A percentile compares a stretch with the other conserved stretches of the same genome.
These are phyloP conservation scores for Achaetomiella virescens DNA, from an alignment of 495 filamentous ascomycete genomes.

Conservation along the genomic window DNA sequence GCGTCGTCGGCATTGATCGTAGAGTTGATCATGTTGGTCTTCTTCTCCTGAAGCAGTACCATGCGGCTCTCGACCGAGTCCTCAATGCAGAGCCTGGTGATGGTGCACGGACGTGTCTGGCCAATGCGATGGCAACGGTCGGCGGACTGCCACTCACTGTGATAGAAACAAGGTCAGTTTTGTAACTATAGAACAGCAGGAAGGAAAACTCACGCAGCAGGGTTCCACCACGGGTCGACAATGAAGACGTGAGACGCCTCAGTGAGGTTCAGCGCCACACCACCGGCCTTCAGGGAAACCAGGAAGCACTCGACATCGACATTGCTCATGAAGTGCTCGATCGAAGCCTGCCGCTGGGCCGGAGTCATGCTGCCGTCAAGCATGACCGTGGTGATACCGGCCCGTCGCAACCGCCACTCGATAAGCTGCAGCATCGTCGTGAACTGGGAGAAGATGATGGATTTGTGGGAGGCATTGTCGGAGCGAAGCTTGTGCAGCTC, in stretches of 20 bases:
- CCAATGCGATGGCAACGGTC: conserved; percentile 97
- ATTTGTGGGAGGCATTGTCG: conserved; percentile 87
- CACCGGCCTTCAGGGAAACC: conserved; percentile 90
- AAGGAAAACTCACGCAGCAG: conserved; percentile 52
- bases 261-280: conserved; percentile 90
- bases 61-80: conserved; percentile 94
- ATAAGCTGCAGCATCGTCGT: conserved; percentile 97
- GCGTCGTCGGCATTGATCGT: conserved; percentile 88
- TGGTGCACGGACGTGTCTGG: conserved; percentile 86
- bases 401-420: conserved; percentile 90
- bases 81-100: conserved; percentile 89
- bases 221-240: conserved; percentile 98
- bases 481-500: conserved; percentile 83
- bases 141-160: conserved; percentile 84
- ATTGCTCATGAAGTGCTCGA: conserved; percentile 90
- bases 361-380: conserved; percentile 94
- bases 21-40: conserved; percentile 89
- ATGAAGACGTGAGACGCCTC: conserved; percentile 94
- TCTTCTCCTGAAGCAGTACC: conserved; percentile 94
- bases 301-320: conserved; percentile 88
- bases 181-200: background rate
- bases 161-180: background rate
- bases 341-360: conserved; percentile 81
- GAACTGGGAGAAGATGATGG: conserved; percentile 95
- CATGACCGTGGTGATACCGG: conserved; percentile 96